Conservation (phyloP, 2,329 filamentous ascomycete genomes). For the Ascosphaera aggregata region DNA sequence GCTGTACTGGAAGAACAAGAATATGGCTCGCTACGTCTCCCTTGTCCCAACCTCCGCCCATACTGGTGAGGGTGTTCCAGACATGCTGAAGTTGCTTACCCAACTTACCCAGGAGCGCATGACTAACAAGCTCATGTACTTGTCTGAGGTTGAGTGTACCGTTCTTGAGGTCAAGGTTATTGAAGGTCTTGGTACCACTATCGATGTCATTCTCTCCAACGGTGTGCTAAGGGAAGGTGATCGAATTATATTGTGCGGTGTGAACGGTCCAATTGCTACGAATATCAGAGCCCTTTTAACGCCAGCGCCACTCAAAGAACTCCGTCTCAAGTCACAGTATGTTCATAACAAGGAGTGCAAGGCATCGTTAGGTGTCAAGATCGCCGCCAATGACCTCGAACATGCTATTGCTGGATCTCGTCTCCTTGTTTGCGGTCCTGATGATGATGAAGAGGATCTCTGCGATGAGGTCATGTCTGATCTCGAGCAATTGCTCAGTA, state of each 20-base stretch:
- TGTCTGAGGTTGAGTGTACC: constrained; percentile 92
- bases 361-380: constrained; percentile 95
- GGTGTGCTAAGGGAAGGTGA: constrained; percentile 88
- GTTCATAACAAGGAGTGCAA: constrained; percentile 99
- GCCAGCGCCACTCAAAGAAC: constrained; percentile 74
- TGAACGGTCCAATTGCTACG: constrained; percentile 86
- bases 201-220: constrained; percentile 91
- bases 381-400: constrained; percentile 86
- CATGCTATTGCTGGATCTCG: constrained; percentile 91
- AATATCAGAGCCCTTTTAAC: constrained; percentile 90
- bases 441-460: constrained; percentile 92
- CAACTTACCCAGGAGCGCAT: constrained; percentile 91
- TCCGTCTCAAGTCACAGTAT: constrained; percentile 87
- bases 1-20: constrained; percentile 94
- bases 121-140: constrained; percentile 92
- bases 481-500: constrained; percentile 71
- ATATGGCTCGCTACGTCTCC: constrained; percentile 85
- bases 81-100: constrained; percentile 91
- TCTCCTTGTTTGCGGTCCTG: constrained; percentile 75
- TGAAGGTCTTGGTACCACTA: constrained; percentile 95
- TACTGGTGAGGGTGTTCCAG: constrained; percentile 96
- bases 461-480: constrained; percentile 93
- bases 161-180: constrained; percentile 98
- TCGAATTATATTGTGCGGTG: constrained; percentile 81
- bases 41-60: constrained; percentile 91